Evolutionary conservation across 2,329 filamentous ascomycete genomes (phyloP).

Genomic region (Cordyceps militaris): DNA sequence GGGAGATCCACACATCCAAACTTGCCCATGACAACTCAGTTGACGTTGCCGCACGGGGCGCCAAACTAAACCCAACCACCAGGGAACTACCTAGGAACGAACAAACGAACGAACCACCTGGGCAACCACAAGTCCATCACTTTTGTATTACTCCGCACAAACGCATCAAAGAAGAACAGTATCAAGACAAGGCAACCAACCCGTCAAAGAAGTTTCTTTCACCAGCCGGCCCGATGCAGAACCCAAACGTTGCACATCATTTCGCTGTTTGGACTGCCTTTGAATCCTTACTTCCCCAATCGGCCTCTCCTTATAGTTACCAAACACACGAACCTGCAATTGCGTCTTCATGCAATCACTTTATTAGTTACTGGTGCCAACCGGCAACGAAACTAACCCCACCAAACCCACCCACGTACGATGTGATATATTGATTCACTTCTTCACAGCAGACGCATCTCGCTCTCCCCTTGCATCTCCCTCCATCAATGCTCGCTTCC

Average conservation of each 20-base stretch:
- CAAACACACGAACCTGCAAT: too few species aligned
- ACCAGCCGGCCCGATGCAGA: background rate
- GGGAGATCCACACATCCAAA: background rate
- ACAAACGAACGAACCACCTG: background rate
- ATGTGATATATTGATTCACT: background rate
- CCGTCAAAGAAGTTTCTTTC: background rate
- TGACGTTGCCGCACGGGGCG: constrained; percentile 2
- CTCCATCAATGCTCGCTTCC: constrained; percentile 4
- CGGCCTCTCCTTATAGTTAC: too few species aligned
- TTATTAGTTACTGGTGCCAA: background rate
- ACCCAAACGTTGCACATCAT: too few species aligned
- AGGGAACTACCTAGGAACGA: background rate
- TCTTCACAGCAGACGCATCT: background rate
- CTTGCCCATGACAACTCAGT: background rate
- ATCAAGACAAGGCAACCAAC: background rate
- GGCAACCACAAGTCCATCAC: background rate
- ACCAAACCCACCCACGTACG: background rate
- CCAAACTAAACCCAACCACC: background rate
- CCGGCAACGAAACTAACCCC: too few species aligned
- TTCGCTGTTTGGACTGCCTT: too few species aligned
- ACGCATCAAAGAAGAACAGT: background rate
- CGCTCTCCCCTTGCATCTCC: background rate
- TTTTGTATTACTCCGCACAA: background rate
- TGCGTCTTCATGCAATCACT: constrained; percentile 13
- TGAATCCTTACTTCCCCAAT: too few species aligned